Base-by-base conservation (phyloP, 768 basidiomycete genomes). In the Leucocoprinus leucothites region DNA sequence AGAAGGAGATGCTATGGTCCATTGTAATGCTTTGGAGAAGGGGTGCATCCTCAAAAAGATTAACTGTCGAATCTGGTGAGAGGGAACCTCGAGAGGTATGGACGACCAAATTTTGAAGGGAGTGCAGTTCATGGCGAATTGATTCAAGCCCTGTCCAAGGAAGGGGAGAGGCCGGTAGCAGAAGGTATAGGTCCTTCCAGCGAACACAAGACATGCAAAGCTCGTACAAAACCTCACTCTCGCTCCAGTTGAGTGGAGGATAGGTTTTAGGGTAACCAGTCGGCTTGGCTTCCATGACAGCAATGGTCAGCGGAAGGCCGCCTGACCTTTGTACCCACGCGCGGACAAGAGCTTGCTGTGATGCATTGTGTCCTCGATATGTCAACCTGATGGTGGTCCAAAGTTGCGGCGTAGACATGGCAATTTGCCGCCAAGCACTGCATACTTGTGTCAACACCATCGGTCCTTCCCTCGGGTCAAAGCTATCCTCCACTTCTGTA, bases 351-450 rank as follows among this genome's bases (percentile, higher is more conserved):
- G 44, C 21, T 14, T 55, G 22, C 36, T 60, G 59, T 4, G 56
- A 45, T 8, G 16, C 13, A 21, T 26, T 58, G 38, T 44, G 35
- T 5, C 51, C 45, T 24, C 41, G 35, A 19, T 55, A 49, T 13
- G 45, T 45, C 31, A 60, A 26, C 48, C 59, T 57, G 41, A 60
- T 51, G 9, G 51, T 43, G n/a, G 59, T 60, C 59, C 59, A 60
- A 19, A 60, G 24, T 18, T 60, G 52, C 22, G 59, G 59, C 24
- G 56, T 60, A 19, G 56, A 44, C 13, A 60, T 49, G 38, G 59
- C 59, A 31, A 57, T 48, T n/a, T 28, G 26, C 11, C 59, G 47
- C 59, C 59, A 60, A 13, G 52, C 49, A n/a, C 56, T 57, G 22
- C 59, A 60, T 16, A 60, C 53, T 41, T 55, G 56, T 9, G 59